Base-by-base conservation (phyloP, 2,329 filamentous ascomycete genomes). In the Westerdykella sp. region DNA sequence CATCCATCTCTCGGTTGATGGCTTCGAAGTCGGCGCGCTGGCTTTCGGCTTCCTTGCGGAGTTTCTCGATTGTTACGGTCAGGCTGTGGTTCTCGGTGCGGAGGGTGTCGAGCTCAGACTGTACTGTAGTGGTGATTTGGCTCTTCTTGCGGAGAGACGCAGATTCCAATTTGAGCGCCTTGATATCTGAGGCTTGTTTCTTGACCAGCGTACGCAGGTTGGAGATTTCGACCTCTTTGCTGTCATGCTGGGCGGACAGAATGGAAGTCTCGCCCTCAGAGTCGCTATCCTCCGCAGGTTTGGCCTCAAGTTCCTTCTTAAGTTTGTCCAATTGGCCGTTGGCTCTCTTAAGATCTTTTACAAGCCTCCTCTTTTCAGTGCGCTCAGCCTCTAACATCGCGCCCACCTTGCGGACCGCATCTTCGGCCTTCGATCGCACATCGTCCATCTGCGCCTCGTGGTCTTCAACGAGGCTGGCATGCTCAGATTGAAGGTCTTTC, bases 381-480 rank as follows among this genome's bases (percentile, higher is more conserved):
- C 62, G 53, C 42, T 67, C 62, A n/a, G 59, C 56, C 18, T 63
- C 53, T 4, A 67, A 53, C 5, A 67, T 46, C 9, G 52, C 48
- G 31, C 57, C 57, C 4, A 57, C 55, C 46, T 65, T 66, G 39
- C 59, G 54, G 2, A 67, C 55, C 3, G 59, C 62, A 36, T 67
- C 62, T 43, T 66, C 63, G 5, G 63, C 63, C 30, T 59, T 67
- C 9, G 57, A 52, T 15, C 60, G 62, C 11, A 64, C 51, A 21
- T 60, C 54, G 39, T 60, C 54, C 21, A 62, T 38, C 34, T 55
- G 50, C 2, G 51, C 44, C 39, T 60, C 54, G 22, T 63, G 55
- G 1, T 57, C 51, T 45, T 62, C 59, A 6, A 49, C 44, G 9
- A 62, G 34, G 9, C 59, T 52, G n/a, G 60, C 46, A 21, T 57